Evolutionary conservation across 805 yeast genomes (phyloP).

Genomic region (Tetrapisispora namnaoensis): DNA sequence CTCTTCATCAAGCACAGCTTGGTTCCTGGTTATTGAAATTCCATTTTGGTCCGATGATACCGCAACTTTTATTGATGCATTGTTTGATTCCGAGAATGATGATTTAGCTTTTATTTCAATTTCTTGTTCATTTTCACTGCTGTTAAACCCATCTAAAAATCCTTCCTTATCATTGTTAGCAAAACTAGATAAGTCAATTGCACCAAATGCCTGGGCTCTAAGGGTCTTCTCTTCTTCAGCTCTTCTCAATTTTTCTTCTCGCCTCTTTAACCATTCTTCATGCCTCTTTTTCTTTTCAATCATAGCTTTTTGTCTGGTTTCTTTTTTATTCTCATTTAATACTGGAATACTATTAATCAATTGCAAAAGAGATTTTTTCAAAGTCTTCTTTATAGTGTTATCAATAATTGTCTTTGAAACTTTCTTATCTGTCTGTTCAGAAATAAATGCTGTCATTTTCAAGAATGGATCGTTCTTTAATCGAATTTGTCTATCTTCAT

Average conservation of each 20-base stretch:
- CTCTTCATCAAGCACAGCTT: not conserved
- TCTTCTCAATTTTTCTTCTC: slow-evolving; percentile 21
- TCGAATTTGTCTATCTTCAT: slow-evolving; percentile 16
- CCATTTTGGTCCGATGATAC: not conserved
- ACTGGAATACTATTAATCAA: slow-evolving; percentile 11
- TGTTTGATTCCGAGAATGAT: no score
- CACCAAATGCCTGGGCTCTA: slow-evolving; percentile 3
- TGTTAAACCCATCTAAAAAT: slow-evolving; percentile 12
- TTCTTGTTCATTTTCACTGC: slow-evolving; percentile 4
- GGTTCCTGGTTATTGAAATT: no score
- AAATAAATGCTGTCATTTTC: slow-evolving; percentile 10
- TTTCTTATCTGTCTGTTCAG: slow-evolving; percentile 5
- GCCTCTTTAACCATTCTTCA: slow-evolving; percentile 18
- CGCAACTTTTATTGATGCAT: not conserved
- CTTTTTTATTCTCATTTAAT: slow-evolving; percentile 12
- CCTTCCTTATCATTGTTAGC: slow-evolving; percentile 24
- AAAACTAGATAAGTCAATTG: slow-evolving; percentile 18
- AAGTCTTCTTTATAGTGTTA: slow-evolving; percentile 5
- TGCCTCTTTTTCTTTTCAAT: slow-evolving; percentile 22
- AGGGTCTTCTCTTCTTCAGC: not conserved
- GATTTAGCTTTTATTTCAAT: not conserved
- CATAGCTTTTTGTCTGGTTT: slow-evolving; percentile 26
- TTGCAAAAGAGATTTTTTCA: slow-evolving; percentile 12
- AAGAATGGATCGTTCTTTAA: slow-evolving; percentile 22
- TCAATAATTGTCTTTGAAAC: slow-evolving; percentile 5